Evolutionary conservation across 2,329 filamentous ascomycete species (phyloP).

Genomic region (Hyphodiscus sp.): DNA sequence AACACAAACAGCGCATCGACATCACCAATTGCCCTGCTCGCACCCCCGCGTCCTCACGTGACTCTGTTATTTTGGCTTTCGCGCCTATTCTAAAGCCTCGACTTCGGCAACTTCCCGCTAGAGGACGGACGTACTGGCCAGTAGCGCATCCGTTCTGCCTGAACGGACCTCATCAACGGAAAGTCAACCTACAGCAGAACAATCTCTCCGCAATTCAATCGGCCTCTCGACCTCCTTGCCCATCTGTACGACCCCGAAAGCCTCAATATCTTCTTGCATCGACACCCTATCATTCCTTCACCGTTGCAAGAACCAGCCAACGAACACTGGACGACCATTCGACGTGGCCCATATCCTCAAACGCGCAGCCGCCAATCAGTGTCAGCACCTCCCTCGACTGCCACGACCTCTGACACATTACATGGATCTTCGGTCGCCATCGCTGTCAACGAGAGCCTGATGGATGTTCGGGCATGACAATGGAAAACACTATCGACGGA

Average conservation of each 20-base stretch:
- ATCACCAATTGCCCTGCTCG: background rate
- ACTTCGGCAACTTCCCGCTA: no score
- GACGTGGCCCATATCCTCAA: constrained; percentile 8
- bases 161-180: background rate
- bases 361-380: constrained; percentile 16
- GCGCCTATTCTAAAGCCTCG: background rate
- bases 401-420: constrained; percentile 23
- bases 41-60: background rate
- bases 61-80: background rate
- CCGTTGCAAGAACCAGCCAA: background rate
- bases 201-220: background rate
- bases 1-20: no score
- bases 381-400: constrained; percentile 16
- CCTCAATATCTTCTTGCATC: background rate
- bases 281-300: background rate
- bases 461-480: constrained; percentile 26
- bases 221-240: background rate
- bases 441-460: constrained; percentile 12
- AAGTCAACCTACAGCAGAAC: background rate
- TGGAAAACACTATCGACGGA: constrained; percentile 28
- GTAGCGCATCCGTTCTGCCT: background rate
- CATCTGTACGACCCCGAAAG: background rate
- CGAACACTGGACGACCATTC: background rate
- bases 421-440: constrained; percentile 8
- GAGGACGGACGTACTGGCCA: no score